Percentiles rank a stretch among this genome's conserved stretches.
Conservation (phyloP, 108 stramenopile genomes). For the Pseudonitzschia pungens region DNA sequence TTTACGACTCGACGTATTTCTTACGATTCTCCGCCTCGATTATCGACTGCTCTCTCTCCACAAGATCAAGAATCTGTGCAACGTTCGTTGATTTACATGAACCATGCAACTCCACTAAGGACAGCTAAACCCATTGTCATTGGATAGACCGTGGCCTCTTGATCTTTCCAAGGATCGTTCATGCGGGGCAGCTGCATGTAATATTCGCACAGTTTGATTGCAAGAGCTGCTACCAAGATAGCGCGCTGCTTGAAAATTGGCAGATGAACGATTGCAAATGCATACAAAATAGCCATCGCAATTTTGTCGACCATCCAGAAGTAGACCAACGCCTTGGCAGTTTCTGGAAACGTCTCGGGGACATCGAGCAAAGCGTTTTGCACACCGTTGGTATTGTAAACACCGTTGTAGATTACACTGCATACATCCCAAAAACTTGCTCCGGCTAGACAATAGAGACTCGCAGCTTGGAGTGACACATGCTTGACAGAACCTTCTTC, state of each 20-base stretch:
- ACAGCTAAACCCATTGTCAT: constrained; percentile 20
- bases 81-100: background rate
- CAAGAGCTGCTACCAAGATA: background rate
- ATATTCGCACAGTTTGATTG: constrained; percentile 22
- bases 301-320: constrained; percentile 33
- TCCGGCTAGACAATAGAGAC: constrained; percentile 17
- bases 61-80: background rate
- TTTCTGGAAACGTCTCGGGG: constrained; percentile 8
- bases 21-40: too few relatives aligned
- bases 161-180: constrained; percentile 17
- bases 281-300: constrained; percentile 23
- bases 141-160: background rate
- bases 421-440: constrained; percentile 11
- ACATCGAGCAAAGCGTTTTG: constrained; percentile 20
- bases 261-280: constrained; percentile 22
- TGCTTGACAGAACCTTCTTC: background rate
- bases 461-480: constrained; percentile 2
- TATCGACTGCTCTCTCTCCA: too few relatives aligned
- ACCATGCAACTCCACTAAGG: constrained; percentile 4
- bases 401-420: background rate
- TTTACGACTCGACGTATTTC: too few relatives aligned
- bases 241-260: constrained; percentile 13
- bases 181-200: constrained; percentile 18
- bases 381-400: background rate
- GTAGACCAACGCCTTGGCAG: constrained; percentile 27